Evolutionary conservation across 768 basidiomycete genomes (phyloP), one percentile per base, ranked within the genome.

Genomic region (Mrakia gelida): DNA sequence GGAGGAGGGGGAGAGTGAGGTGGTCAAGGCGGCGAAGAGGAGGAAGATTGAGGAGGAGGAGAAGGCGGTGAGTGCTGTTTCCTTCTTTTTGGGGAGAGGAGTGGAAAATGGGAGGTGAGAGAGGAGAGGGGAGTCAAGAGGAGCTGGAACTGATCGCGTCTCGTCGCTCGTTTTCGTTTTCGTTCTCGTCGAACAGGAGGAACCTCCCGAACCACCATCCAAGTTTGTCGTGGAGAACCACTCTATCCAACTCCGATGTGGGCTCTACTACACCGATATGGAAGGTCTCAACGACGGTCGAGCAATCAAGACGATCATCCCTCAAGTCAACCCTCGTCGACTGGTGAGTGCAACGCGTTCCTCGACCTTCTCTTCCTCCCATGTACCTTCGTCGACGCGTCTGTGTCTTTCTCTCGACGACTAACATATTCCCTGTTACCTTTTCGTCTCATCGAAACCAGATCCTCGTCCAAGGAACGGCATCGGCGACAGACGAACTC

Each of bases 251-350:
- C 83, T 98, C 49, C 89, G 92, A 43, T 97, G 96, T 81, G 90
- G 92, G 7, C 85, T 98, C 41, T 88, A 95, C 67, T 98, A 92
- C 81, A 90, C 98, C 67, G 96, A 99, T 82, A 90, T 98, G 89
- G 97, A 98, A 82, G 97, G 97, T 43, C 86, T 96, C 74, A 95
- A 95, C 81, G 97, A 99, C 81, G 96, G 96, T 2, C 92, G 96
- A 79, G 95, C 97, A 0, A 91, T 97, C 79, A 98, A 98, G 84
- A 95, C 92, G 0, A 97, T 99, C 80, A 91, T 98, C 7, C 93
- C 96, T 4, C 93, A 97, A 86, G 90, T 99, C 79, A 95, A 96
- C 82, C 97, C 97, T 43, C 88, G 97, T 28, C 95, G 95, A 87
- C 90, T 98, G 90, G 96, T 95, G 75, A 65, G 87, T 85, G n/a